Conservation (phyloP, 108 stramenopile species). For the Pseudonitzschia multistriata region DNA sequence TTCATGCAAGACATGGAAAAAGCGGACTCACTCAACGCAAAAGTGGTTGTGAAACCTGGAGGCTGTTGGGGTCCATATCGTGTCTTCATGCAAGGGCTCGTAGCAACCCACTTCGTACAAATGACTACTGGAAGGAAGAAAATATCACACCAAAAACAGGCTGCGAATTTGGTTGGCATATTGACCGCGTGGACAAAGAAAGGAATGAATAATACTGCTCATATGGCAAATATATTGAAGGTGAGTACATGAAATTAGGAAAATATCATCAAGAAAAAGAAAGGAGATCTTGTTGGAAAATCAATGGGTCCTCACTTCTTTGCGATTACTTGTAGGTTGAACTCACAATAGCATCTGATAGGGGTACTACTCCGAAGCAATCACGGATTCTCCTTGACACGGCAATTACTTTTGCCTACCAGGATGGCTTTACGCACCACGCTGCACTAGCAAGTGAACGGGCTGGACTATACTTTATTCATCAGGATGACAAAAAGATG, state of each 20-base stretch:
- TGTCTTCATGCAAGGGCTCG: slow-evolving; percentile 24
- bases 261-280: background rate
- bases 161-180: slow-evolving; percentile 21
- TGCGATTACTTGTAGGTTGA: background rate
- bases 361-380: background rate
- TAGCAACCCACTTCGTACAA: slow-evolving; percentile 10
- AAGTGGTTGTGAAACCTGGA: slow-evolving; percentile 17
- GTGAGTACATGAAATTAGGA: slow-evolving; percentile 6
- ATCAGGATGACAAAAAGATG: background rate
- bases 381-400: background rate
- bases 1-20: slow-evolving; percentile 23
- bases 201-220: slow-evolving; percentile 16
- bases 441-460: slow-evolving; percentile 19
- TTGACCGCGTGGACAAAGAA: slow-evolving; percentile 20
- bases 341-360: slow-evolving; percentile 7
- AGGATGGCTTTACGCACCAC: slow-evolving; percentile 12
- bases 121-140: slow-evolving; percentile 4
- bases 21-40: slow-evolving; percentile 9
- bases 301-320: background rate
- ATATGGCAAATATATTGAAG: slow-evolving; percentile 28
- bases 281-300: background rate
- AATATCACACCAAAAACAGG: slow-evolving; percentile 14
- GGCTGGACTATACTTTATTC: slow-evolving; percentile 7
- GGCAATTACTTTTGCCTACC: slow-evolving; percentile 2
- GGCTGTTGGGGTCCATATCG: slow-evolving; percentile 20